Base-by-base conservation (phyloP, 257 asterid genomes). In the Scutellaria baicalensis region DNA sequence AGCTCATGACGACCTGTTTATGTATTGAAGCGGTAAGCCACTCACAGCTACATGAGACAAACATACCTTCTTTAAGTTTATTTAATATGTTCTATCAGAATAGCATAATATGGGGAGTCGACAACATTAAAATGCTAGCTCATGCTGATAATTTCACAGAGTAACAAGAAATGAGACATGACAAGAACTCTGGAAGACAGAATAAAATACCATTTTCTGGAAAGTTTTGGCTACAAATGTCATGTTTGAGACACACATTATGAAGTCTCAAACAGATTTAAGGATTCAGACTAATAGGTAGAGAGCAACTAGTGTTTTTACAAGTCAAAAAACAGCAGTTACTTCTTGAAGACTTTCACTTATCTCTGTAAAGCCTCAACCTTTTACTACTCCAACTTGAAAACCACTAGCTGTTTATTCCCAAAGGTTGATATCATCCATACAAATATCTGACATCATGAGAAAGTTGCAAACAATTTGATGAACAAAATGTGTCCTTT, bases 1-100 rank as follows among this genome's bases (percentile, higher is more conserved):
- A 93, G 93, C 77, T 93, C 99, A 63, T 93, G 97, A 51, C 97
- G 96, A 58, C 89, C 99, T 93, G 89, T 80, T 73, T 68, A 73
- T 68, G 23, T 36, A 52, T 48, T 43, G 13, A 56, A 66, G 23
- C 60, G 33, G 54, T 9, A 36, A 59, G 43, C 59, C 16, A 27
- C 33, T 23, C 45, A 20, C 36, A 45, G 23, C 44, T 43, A 54
- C 9, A 49, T 11, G 10, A 47, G 49, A 59, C 17, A 66, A 36
- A 62, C 56, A 59, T 14, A 8, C 16, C 14, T 31, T 52, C 52
- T 16, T 40, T 17, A 14, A 12, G 18, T 9, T 64, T 59, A 36
- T 58, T 7, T 36, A 31, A 21, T 13, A 20, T 20, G 0, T 9
- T 10, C 12, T n/a, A 45, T 31, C n/a, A 17, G 11, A 16, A 12